Evolutionary conservation across 306 rosid genomes (phyloP), one percentile per base, ranked within the genome.

Genomic region (Inga laurina): DNA sequence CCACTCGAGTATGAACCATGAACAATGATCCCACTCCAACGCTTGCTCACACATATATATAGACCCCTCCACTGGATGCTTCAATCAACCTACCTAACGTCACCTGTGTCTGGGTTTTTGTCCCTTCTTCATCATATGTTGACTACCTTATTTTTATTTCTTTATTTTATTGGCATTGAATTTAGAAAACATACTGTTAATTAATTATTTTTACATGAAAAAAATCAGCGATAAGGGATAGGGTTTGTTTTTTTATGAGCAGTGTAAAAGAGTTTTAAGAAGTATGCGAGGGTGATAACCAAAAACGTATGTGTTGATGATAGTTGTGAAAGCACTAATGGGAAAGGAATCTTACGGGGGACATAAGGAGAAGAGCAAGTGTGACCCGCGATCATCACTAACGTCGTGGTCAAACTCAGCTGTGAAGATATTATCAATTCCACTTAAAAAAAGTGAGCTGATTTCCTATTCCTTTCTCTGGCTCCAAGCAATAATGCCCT

Each of bases 301-400:
- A 52, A 52, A 18, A 52, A 52, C n/a, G n/a, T 2, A 15, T 8
- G 11, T 7, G 27, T 7, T 2, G 18, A 13, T 2, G 18, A 13
- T 48, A 49, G 15, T 14, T 56, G 62, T 57, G 27, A n/a, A n/a
- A 22, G 34, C 24, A 37, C 46, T 30, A n/a, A 68, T 49, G 83
- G 77, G 80, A 74, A 73, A 64, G 87, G 87, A 79, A 84, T 74
- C 66, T 84, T 32, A 57, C 0, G 7, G 64, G 4, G 51, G 5
- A 10, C 21, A 10, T 52, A n/a, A 43, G 18, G 75, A 44, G 57
- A 72, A 43, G n/a, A 1, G 37, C 68, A 19, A 51, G 54, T 39
- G 1, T 19, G 32, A 32, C 41, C n/a, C 56, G 59, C 4, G 15
- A 22, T 10, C 5, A 61, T 24, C 13, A 66, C 19, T n/a, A 16